Conservation (phyloP, 768 basidiomycete species). For the Tricholoma furcatifolium region DNA sequence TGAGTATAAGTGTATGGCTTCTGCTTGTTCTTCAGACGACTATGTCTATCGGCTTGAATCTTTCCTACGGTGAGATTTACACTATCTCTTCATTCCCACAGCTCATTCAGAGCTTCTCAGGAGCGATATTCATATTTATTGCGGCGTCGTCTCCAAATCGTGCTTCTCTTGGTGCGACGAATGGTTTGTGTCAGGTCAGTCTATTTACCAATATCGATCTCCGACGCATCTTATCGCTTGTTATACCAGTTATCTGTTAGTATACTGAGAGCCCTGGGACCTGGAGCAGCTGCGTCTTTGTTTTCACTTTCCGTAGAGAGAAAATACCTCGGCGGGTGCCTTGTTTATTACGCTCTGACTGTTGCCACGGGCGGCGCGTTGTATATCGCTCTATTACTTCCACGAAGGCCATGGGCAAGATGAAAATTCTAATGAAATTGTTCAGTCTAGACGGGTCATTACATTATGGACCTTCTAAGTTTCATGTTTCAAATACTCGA, state of each 20-base stretch:
- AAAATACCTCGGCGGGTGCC: constrained; percentile 46
- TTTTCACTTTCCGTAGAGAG: constrained; percentile 61
- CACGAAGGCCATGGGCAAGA: constrained; percentile 23
- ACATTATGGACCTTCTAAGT: no score
- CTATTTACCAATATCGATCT: not conserved
- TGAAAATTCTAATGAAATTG: not conserved
- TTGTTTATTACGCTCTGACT: constrained; percentile 41
- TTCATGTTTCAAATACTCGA: no score
- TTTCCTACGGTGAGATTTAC: constrained; percentile 53
- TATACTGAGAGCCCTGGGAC: constrained; percentile 47
- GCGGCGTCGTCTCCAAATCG: constrained; percentile 64
- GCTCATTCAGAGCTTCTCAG: constrained; percentile 18
- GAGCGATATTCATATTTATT: constrained; percentile 72
- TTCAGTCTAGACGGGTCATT: no score
- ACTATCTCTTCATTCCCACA: not conserved
- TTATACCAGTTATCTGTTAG: constrained; percentile 34
- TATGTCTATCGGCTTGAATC: constrained; percentile 44
- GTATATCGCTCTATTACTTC: constrained; percentile 29
- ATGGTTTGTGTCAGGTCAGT: constrained; percentile 40
- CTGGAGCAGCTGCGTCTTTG: constrained; percentile 57
- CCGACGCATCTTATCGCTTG: not conserved
- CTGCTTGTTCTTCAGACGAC: constrained; percentile 49
- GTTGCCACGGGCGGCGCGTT: constrained; percentile 17
- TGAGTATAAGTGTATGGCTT: constrained; percentile 44
- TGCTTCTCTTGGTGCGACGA: constrained; percentile 69